phyloP scores from a whole-genome alignment of 192 early-diverging fungal genomes.

The Coemansia sp. region DNA sequence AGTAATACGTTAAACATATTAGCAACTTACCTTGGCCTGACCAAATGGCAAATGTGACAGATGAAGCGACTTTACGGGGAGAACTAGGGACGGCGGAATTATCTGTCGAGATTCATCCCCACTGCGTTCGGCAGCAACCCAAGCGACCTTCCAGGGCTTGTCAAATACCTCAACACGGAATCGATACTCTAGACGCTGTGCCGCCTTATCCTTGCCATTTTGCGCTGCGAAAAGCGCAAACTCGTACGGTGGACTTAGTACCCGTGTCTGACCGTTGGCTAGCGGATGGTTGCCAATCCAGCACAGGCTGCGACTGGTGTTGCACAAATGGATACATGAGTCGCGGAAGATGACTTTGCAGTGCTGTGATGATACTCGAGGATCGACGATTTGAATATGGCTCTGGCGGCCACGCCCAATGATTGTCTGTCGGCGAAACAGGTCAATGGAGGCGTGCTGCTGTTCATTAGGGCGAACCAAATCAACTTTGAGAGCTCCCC shows the following conservation, averaged over 20 bases:
- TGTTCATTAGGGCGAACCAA: not conserved
- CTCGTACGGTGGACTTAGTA: conserved; percentile 19
- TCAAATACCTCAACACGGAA: conserved; percentile 24
- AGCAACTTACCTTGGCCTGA: conserved; percentile 13
- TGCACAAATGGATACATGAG: conserved; percentile 21
- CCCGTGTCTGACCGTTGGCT: conserved; percentile 6
- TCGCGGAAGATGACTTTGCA: conserved; percentile 30
- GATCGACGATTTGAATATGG: conserved; percentile 42
- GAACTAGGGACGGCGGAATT: conserved; percentile 30
- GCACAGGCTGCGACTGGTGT: conserved; percentile 22
- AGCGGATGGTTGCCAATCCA: conserved; percentile 23
- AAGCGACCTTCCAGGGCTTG: conserved; percentile 45
- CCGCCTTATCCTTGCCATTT: not conserved
- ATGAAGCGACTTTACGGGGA: conserved; percentile 37
- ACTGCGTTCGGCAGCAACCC: conserved; percentile 6
- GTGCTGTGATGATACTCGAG: conserved; percentile 33
- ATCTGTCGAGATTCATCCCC: not conserved
- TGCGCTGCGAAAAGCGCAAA: conserved; percentile 15
- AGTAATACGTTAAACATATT: not conserved
- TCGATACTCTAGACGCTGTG: conserved; percentile 7
- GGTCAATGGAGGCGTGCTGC: conserved; percentile 8
- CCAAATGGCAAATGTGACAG: conserved; percentile 30
- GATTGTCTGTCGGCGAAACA: conserved; percentile 27
- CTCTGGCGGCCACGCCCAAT: conserved; percentile 38
- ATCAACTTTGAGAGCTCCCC: conserved; percentile 24